Evolutionary conservation across 768 basidiomycete species (phyloP), one percentile per base, ranked within the genome.

Genomic region (Xerocomellus dryophilus): DNA sequence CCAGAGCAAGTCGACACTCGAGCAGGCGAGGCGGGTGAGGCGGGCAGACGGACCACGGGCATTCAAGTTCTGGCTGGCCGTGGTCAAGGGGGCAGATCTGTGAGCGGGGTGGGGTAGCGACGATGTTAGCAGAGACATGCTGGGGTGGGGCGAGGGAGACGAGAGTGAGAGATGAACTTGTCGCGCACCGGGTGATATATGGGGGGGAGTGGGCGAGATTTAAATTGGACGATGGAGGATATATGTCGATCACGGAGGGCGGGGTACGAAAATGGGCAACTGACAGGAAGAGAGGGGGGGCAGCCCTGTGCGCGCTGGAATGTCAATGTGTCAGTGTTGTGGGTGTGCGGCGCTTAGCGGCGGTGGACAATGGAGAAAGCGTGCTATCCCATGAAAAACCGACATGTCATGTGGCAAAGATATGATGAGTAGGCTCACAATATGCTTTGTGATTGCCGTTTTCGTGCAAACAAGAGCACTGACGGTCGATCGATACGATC

Each of bases 1-100:
- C 65, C 80, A 80, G 56, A 90, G 80, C 64, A 84, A 75, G 50
- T 78, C 81, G 15, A 69, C 67, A 21, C 73, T 71, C 0, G 85
- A 84, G 54, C 78, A 68, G 45, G 80, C 70, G 57, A 73, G 66
- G 32, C 67, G 68, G 12, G 61, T 57, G 32, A 44, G 54, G 17
- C 47, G 60, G 18, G 47, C 15, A 14, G 58, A 29, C 0, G 25
- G 42, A n/a, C 60, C 42, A n/a, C 61, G 43, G 32, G 46, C 21
- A 18, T 25, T 48, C 11, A 63, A 9, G 18, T 58, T 61, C 31
- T 63, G 59, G 0, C 29, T 31, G 4, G 62, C 60, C 0, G 51
- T 51, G 18, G 64, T 55, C 29, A 29, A 10, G 29, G 29, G 29
- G 29, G 29, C 29, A 10, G 29, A 29, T 29, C 29, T 29, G 29